Evolutionary conservation across 192 early-diverging fungal species (phyloP), one percentile per base, ranked within the genome.

Genomic region (Cetraspora pellucida): DNA sequence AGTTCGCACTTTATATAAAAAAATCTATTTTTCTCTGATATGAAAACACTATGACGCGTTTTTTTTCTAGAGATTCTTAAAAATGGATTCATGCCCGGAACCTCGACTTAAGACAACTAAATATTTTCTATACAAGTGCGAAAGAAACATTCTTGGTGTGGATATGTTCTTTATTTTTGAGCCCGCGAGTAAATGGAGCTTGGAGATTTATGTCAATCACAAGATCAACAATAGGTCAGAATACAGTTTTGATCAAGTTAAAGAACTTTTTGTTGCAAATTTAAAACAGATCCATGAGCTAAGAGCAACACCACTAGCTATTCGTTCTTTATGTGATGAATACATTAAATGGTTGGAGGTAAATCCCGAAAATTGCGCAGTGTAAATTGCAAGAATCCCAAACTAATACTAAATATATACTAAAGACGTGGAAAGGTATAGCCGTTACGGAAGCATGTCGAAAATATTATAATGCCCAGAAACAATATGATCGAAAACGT

Each of bases 181-280:
- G 50, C 54, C 3, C 14, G 54, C 54, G 17, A 55, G 54, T 55
- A 55, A 55, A 55, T 55, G 54, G 50, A 55, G 14, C 17, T 55
- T 55, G 54, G 54, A 55, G 54, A 55, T 55, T 55, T 55, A 55
- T 55, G 54, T 55, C 10, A 16, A 55, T 13, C 54, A 55, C 54
- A 55, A 55, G 54, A 55, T 55, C 54, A 55, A 17, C 17, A 16
- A 19, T 5, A 55, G 6, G 14, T 55, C 54, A 16, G 54, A 55
- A 16, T 55, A 55, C 50, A 52, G 50, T 52, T 52, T 52, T 19
- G 50, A 52, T 52, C 50, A 55, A 55, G 2, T 55, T 55, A 55
- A 55, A 55, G 54, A 55, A 55, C 14, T 55, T 55, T 17, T 19
- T 19, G 50, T 52, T 52, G 50, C 50, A 52, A 52, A 52, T 52